Percentiles rank a stretch among this genome's conserved stretches.
These are phyloP conservation scores for Cocos nucifera DNA, from an alignment of 176 grass and related monocot species.

Conservation along the genomic window DNA sequence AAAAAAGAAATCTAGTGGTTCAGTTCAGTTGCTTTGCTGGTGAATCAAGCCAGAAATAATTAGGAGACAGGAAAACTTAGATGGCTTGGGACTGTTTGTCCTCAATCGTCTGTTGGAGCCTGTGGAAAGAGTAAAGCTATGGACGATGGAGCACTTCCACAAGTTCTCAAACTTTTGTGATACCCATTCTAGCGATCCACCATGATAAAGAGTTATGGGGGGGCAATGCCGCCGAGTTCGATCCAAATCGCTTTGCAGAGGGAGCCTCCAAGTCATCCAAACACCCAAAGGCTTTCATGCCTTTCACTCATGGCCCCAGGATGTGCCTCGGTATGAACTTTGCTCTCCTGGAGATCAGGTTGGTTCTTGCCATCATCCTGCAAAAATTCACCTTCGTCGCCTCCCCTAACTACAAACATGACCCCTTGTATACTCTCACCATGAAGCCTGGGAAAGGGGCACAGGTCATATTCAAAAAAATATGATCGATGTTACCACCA, in stretches of 20 bases:
- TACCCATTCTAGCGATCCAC: background rate
- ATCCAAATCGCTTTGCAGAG: background rate
- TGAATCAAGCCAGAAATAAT: no score
- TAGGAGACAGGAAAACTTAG: no score
- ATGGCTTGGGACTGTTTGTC: no score
- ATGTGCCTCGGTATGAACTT: background rate
- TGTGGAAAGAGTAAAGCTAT: no score
- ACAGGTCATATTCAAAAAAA: no score
- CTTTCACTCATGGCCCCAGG: background rate
- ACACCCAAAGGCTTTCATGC: background rate
- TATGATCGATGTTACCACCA: no score
- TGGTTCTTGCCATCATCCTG: background rate
- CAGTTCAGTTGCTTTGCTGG: no score
- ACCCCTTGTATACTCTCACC: no score
- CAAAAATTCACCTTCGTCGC: background rate
- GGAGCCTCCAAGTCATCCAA: background rate
- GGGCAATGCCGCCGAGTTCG: background rate
- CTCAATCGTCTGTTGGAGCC: no score
- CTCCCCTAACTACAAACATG: background rate
- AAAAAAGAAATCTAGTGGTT: no score
- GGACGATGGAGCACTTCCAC: no score
- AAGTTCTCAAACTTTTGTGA: background rate
- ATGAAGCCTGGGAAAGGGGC: no score
- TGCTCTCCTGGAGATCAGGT: background rate
- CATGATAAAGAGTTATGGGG: background rate